phyloP scores from a whole-genome alignment of 2,329 filamentous ascomycete species.

The Ophiosphaerella narmari region DNA sequence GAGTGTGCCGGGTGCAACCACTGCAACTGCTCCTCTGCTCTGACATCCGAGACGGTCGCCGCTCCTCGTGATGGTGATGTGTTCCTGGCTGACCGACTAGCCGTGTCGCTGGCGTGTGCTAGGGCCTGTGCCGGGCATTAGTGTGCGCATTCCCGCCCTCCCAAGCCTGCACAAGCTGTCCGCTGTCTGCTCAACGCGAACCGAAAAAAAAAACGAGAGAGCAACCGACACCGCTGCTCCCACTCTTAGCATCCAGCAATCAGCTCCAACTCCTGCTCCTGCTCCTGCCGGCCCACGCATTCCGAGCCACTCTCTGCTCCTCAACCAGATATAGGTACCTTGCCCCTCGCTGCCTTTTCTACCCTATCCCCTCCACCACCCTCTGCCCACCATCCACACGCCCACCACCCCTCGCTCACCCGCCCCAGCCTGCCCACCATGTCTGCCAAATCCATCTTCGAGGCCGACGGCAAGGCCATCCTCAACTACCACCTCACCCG shows the following conservation, averaged over 20 bases:
- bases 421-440: conserved; percentile 53
- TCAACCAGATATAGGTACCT: conserved; percentile 42
- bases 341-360: conserved; percentile 21
- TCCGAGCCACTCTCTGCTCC: conserved; percentile 17
- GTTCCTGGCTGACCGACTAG: too few relatives aligned
- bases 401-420: conserved; percentile 31
- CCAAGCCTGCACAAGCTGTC: not conserved
- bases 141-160: not conserved
- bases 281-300: conserved; percentile 25
- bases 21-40: too few relatives aligned
- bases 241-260: conserved; percentile 15
- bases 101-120: too few relatives aligned
- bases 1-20: too few relatives aligned
- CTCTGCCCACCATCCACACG: conserved; percentile 15
- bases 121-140: too few relatives aligned
- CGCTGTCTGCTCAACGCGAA: conserved; percentile 38
- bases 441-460: conserved; percentile 96
- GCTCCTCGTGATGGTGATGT: too few relatives aligned
- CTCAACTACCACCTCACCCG: conserved; percentile 99
- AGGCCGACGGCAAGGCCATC: conserved; percentile 99
- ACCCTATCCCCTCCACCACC: conserved; percentile 27
- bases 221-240: conserved; percentile 36
- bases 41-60: too few relatives aligned
- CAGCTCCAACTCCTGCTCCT: conserved; percentile 19
- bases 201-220: conserved; percentile 33